phyloP scores from a whole-genome alignment of 2,329 filamentous ascomycete genomes.

The Aspergillus latus region DNA sequence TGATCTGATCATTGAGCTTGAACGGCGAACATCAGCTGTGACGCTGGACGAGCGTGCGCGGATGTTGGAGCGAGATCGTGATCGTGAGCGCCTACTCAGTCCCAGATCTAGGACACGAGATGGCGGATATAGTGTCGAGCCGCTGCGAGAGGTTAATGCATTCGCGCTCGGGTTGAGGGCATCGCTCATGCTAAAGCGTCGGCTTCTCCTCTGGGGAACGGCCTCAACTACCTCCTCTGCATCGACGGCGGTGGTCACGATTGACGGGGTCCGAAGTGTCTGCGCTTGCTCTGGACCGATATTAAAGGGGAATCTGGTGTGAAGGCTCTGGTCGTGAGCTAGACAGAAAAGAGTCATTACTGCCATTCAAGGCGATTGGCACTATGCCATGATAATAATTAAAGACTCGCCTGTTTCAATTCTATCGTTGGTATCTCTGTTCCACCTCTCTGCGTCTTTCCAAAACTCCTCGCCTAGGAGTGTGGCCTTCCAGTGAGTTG shows the following conservation, averaged over 20 bases:
- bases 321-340: conserved; percentile 22
- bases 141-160: neutral
- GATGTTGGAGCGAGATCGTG: conserved; percentile 16
- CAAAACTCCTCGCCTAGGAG: conserved; percentile 32
- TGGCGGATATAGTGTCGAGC: neutral
- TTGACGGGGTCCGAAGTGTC: conserved; percentile 1
- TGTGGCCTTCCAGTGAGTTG: conserved; percentile 27
- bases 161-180: conserved; percentile 10
- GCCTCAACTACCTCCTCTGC: neutral
- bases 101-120: conserved; percentile 10
- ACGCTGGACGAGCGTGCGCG: conserved; percentile 13
- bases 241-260: neutral
- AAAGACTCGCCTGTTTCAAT: conserved; percentile 21
- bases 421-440: conserved; percentile 17
- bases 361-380: neutral
- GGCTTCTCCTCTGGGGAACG: conserved; percentile 8
- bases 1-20: conserved; percentile 18
- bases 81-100: conserved; percentile 12
- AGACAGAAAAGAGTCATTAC: neutral
- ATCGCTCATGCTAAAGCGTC: conserved; percentile 32
- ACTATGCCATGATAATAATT: neutral
- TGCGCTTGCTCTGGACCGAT: conserved; percentile 15
- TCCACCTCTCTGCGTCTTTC: conserved; percentile 26
- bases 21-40: conserved; percentile 8
- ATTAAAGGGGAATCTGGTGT: conserved; percentile 29